Conservation (phyloP, 1,139 yeast genomes). For the Pichia sp. region DNA sequence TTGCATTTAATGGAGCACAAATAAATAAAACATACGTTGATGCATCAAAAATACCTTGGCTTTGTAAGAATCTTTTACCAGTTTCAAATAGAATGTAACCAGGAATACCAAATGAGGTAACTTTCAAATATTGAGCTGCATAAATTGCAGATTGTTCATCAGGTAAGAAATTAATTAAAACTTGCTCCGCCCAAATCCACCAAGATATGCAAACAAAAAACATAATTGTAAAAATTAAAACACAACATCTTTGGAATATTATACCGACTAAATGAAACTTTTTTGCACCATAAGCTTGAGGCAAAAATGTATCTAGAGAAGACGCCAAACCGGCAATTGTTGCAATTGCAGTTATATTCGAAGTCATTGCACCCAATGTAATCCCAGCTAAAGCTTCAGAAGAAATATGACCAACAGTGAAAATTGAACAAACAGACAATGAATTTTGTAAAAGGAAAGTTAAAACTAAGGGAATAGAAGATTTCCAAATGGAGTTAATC, state of each 20-base stretch:
- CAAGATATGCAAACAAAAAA: conserved; percentile 43
- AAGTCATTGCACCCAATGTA: conserved; percentile 58
- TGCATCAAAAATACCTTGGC: conserved; percentile 49
- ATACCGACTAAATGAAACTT: conserved; percentile 47
- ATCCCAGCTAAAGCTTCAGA: conserved; percentile 56
- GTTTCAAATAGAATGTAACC: conserved; percentile 49
- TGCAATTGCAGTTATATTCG: conserved; percentile 53
- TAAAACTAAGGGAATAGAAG: conserved; percentile 47
- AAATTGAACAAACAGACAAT: conserved; percentile 50
- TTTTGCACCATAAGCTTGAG: conserved; percentile 56
- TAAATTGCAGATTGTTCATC: conserved; percentile 42
- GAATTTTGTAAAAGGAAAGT: conserved; percentile 53
- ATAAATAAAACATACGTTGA: conserved; percentile 45
- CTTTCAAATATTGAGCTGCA: conserved; percentile 46
- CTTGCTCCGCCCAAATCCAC: conserved; percentile 38
- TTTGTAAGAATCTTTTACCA: conserved; percentile 48
- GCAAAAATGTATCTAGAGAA: conserved; percentile 51
- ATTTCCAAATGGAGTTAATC: conserved; percentile 34
- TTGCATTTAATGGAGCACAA: conserved; percentile 49
- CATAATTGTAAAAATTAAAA: conserved; percentile 44
- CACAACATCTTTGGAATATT: conserved; percentile 49
- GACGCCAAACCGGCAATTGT: conserved; percentile 55
- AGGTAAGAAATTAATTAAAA: conserved; percentile 24
- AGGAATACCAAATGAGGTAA: conserved; percentile 49
- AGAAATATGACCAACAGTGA: conserved; percentile 54